Conservation (phyloP, 805 yeast species). For the Kodamaea sagamina region DNA sequence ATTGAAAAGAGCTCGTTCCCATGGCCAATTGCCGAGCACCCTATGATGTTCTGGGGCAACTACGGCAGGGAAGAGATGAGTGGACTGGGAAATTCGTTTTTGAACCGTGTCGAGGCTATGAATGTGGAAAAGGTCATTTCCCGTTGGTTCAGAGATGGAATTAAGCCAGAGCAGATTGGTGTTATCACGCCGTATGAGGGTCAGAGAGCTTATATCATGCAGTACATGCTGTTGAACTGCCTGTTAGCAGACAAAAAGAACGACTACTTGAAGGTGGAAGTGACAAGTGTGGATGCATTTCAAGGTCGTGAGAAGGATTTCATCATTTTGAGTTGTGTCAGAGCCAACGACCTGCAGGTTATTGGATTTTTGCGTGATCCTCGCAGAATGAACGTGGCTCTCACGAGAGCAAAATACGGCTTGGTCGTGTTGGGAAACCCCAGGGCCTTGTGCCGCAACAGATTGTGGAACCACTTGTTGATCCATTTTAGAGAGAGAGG, state of each 20-base stretch:
- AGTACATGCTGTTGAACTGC: slow-evolving; percentile 75
- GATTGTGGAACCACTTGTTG: slow-evolving; percentile 77
- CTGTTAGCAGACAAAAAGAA: slow-evolving; percentile 56
- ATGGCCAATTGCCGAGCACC: slow-evolving; percentile 84
- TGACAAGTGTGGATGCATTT: slow-evolving; percentile 73
- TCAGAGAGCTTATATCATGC: slow-evolving; percentile 79
- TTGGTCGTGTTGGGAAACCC: slow-evolving; percentile 77
- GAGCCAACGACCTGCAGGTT: slow-evolving; percentile 42
- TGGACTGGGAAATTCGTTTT: slow-evolving; percentile 73
- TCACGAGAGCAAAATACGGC: slow-evolving; percentile 47
- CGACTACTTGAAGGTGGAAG: slow-evolving; percentile 72
- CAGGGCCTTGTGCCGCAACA: slow-evolving; percentile 65
- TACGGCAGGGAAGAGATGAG: slow-evolving; percentile 89
- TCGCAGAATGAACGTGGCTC: slow-evolving; percentile 45
- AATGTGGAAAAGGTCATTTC: slow-evolving; percentile 80
- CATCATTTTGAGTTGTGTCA: slow-evolving; percentile 45
- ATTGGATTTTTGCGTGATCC: slow-evolving; percentile 49
- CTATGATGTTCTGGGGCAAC: slow-evolving; percentile 97
- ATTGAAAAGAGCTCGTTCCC: slow-evolving; percentile 64
- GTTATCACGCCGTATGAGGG: slow-evolving; percentile 95
- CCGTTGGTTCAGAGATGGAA: slow-evolving; percentile 71
- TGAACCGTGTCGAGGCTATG: slow-evolving; percentile 88
- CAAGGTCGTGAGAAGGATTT: slow-evolving; percentile 56
- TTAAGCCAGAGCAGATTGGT: slow-evolving; percentile 81
- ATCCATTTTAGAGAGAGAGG: slow-evolving; percentile 81